Evolutionary conservation across 192 early-diverging fungal species (phyloP).

Genomic region (Backusella westeae): DNA sequence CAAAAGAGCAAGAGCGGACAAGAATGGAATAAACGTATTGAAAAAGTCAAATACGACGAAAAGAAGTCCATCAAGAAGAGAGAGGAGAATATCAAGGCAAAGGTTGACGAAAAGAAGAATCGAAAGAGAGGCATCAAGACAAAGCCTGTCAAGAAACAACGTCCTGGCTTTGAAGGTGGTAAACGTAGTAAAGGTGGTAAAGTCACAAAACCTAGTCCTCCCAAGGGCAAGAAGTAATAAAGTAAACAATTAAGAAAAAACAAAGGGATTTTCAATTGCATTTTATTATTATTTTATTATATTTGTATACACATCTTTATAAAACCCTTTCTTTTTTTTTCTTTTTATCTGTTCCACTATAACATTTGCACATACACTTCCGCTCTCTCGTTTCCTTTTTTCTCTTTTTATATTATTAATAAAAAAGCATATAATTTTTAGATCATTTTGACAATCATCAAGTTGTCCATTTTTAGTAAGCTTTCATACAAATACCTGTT

Average conservation of each 20-base stretch:
- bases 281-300: background rate
- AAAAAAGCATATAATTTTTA: too few relatives aligned
- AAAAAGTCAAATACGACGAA: slow-evolving; percentile 59
- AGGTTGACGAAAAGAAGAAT: slow-evolving; percentile 74
- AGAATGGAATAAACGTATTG: slow-evolving; percentile 81
- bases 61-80: slow-evolving; percentile 76
- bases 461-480: too few relatives aligned
- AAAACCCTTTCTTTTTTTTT: background rate
- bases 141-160: slow-evolving; percentile 23
- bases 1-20: slow-evolving; percentile 81
- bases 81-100: slow-evolving; percentile 79
- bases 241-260: background rate
- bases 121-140: slow-evolving; percentile 52
- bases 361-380: too few relatives aligned
- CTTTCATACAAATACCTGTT: too few relatives aligned
- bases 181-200: slow-evolving; percentile 23
- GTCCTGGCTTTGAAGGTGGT: slow-evolving; percentile 42
- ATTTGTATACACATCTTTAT: background rate
- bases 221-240: slow-evolving; percentile 12
- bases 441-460: too few relatives aligned
- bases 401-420: background rate
- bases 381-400: background rate
- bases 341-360: background rate
- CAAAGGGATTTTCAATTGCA: background rate
- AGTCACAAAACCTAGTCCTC: slow-evolving; percentile 7